phyloP scores from a whole-genome alignment of 139 green algal species.

The Closterium sp. region DNA sequence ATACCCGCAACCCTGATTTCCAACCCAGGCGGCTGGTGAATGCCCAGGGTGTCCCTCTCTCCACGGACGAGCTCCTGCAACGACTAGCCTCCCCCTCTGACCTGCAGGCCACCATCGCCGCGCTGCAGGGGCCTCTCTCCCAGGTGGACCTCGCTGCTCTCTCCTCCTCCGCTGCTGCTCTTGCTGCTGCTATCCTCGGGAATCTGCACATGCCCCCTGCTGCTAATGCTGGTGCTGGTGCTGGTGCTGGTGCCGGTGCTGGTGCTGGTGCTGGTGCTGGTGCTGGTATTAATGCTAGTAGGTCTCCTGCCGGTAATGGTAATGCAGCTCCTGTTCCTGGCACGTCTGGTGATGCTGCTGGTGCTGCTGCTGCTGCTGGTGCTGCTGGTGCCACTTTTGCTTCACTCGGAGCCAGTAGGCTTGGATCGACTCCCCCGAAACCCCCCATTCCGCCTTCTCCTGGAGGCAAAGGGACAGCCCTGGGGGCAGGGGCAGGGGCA shows the following conservation, averaged over 20 bases:
- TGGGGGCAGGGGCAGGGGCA: too few relatives aligned
- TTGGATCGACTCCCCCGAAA: neutral
- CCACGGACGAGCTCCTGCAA: too few relatives aligned
- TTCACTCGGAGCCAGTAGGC: neutral
- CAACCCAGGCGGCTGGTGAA: too few relatives aligned
- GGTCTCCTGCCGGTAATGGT: neutral
- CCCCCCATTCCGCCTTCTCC: neutral
- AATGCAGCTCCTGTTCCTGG: neutral
- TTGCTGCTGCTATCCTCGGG: neutral
- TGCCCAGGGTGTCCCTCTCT: too few relatives aligned
- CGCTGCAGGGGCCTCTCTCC: neutral
- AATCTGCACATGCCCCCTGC: neutral
- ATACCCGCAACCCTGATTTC: too few relatives aligned
- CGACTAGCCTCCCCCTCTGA: neutral
- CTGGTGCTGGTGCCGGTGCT: neutral
- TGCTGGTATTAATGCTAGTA: neutral
- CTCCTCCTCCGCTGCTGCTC: neutral
- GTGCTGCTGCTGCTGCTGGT: too few relatives aligned
- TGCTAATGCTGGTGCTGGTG: neutral
- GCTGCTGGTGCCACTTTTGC: neutral
- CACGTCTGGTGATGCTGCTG: neutral
- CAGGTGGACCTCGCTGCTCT: neutral
- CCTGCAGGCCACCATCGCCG: neutral
- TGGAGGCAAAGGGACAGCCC: neutral
- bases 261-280: neutral